Base-by-base conservation (phyloP, 768 basidiomycete genomes). In the Leccinum ochraceum region DNA sequence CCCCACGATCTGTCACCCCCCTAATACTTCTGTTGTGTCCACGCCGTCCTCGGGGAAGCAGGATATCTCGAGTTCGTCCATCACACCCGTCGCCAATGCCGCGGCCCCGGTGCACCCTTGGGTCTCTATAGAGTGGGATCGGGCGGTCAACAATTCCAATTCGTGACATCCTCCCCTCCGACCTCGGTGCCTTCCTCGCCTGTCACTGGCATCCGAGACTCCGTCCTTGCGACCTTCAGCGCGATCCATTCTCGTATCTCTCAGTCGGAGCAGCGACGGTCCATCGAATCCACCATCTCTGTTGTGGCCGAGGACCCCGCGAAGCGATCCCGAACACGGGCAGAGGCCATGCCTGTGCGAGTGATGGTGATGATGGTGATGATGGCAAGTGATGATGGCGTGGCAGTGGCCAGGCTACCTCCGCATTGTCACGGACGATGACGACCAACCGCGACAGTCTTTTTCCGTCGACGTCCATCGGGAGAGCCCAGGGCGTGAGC, bases 231-330 rank as follows among this genome's bases (percentile, higher is more conserved):
- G 0, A 67, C 71, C 2, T 79, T 87, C 55, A 77, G 75, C 57
- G 72, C 71, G 56, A 71, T 78, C 34, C 81, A 83, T 2, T 77
- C 82, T 17, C 82, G 84, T 48, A 78, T 80, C 3, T 80, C 83
- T 13, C 76, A 78, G 11, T 78, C 85, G 22, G 89, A 92, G 58
- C 78, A 87, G 59, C 78, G 89, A 32, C 85, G 81, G 63, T 92
- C 92, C 17, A 83, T 91, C 54, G 90, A 93, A 67, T 90, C 89
- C n/a, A 78, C 82, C 24, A 72, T 87, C 39, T 86, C 88, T 2
- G 78, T 83, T 2, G 76, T 77, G 37, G 70, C 78, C 46, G 82
- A 82, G 46, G 82, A 82, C 34, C 80, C 65, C 17, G 77, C 62
- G 72, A 72, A 69, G 55, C 83, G 88, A 34, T 79, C 86, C n/a